A percentile compares a stretch with the other conserved stretches of the same genome.
Evolutionary conservation across 2,329 filamentous ascomycete species (phyloP).

Genomic region (Botrytis porri): DNA sequence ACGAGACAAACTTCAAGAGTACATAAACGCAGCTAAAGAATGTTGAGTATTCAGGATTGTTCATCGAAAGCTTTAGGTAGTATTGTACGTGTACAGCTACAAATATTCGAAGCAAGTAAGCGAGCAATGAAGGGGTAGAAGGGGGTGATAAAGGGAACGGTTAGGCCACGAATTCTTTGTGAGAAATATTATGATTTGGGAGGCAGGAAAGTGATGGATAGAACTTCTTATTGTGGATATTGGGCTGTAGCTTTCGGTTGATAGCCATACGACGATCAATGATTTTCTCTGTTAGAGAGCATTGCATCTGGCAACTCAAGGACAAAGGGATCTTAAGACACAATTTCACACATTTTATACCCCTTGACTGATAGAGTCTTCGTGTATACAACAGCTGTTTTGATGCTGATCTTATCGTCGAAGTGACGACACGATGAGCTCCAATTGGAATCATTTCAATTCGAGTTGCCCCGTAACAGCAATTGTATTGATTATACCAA

Average conservation of each 20-base stretch:
- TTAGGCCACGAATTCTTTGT: neutral
- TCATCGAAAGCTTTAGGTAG: neutral
- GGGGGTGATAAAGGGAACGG: neutral
- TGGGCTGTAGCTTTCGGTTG: no score
- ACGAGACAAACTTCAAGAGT: neutral
- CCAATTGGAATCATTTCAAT: fast-evolving
- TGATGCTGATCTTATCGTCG: neutral
- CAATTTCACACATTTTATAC: no score
- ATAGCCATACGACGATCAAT: no score
- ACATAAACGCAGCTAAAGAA: neutral
- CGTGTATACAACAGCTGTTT: neutral
- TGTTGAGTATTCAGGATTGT: no score
- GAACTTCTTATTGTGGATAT: neutral
- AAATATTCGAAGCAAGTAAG: neutral
- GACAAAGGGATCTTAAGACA: no score
- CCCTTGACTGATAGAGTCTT: neutral
- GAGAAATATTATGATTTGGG: neutral
- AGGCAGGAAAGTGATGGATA: neutral
- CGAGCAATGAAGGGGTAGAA: neutral
- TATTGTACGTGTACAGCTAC: neutral
- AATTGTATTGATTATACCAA: neutral
- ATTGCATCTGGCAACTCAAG: no score
- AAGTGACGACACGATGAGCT: neutral
- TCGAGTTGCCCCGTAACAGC: neutral
- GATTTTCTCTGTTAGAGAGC: no score